Conservation (phyloP, 352 stramenopile species). For the Elongisporangium prolatum region DNA sequence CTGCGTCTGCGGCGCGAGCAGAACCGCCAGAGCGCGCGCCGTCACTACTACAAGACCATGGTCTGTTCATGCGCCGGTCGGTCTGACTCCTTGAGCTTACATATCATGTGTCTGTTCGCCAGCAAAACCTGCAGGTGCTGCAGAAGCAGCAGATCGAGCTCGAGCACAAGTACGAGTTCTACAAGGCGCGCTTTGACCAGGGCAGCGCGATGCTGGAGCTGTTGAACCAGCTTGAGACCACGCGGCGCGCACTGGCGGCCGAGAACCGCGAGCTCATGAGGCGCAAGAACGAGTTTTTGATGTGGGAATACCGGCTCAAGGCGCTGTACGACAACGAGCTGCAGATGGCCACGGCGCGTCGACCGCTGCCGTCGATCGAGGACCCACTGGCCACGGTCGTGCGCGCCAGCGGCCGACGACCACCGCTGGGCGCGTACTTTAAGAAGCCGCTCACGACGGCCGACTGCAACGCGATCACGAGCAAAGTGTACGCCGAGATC, state of each 20-base stretch:
- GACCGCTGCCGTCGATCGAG: conserved; percentile 20
- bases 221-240: background rate
- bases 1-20: background rate
- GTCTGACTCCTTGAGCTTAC: background rate
- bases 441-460: conserved; percentile 23
- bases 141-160: background rate
- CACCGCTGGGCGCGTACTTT: conserved; percentile 28
- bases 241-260: conserved; percentile 21
- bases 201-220: background rate
- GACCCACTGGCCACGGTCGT: conserved; percentile 27
- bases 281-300: background rate
- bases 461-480: conserved; percentile 43
- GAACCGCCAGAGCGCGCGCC: background rate
- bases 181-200: background rate
- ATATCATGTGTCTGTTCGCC: background rate
- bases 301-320: conserved; percentile 18
- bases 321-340: conserved; percentile 37
- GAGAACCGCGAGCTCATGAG: conserved; percentile 46
- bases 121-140: background rate
- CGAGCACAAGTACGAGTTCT: background rate
- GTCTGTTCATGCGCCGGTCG: background rate
- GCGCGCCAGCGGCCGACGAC: conserved; percentile 17
- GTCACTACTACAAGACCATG: background rate
- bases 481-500: conserved; percentile 39
- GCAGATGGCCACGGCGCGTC: conserved; percentile 21